phyloP scores from a whole-genome alignment of 2,329 filamentous ascomycete species.

The Daldinia sp. region DNA sequence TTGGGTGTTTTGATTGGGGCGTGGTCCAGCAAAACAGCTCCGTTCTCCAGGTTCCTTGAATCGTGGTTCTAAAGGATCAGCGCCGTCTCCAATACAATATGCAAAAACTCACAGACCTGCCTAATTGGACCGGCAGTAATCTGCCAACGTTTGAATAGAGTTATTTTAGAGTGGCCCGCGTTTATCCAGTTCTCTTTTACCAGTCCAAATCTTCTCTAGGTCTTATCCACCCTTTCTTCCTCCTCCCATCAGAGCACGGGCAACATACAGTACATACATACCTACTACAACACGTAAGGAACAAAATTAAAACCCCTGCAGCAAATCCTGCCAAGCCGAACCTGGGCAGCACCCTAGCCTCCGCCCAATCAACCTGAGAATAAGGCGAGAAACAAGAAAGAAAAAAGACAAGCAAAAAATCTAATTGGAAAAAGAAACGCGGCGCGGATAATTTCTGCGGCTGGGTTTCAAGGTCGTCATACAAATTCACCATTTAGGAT shows the following conservation, averaged over 20 bases:
- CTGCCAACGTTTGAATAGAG: conserved; percentile 36
- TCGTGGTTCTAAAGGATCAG: conserved; percentile 32
- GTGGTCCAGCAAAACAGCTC: conserved; percentile 17
- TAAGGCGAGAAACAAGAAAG: conserved; percentile 12
- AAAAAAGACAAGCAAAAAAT: conserved; percentile 7
- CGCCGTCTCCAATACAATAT: conserved; percentile 37
- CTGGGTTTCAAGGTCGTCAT: conserved; percentile 4
- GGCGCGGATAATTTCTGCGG: not conserved
- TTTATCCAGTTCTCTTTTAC: conserved; percentile 23
- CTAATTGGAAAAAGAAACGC: conserved; percentile 18
- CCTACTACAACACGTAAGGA: not conserved
- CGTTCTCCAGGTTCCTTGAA: conserved; percentile 19
- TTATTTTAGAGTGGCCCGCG: conserved; percentile 38
- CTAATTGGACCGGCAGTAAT: conserved; percentile 30
- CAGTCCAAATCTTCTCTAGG: not conserved
- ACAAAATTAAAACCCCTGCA: conserved; percentile 28
- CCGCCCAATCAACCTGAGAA: conserved; percentile 35
- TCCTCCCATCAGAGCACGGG: too few species aligned
- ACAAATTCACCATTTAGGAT: not conserved
- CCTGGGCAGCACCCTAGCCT: conserved; percentile 14
- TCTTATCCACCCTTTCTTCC: not conserved
- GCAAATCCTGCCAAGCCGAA: conserved; percentile 26
- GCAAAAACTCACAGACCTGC: conserved; percentile 30
- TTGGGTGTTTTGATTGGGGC: not conserved
- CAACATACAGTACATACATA: not conserved